Evolutionary conservation across 2,329 filamentous ascomycete genomes (phyloP).

Genomic region (Paecilomyces formosus): DNA sequence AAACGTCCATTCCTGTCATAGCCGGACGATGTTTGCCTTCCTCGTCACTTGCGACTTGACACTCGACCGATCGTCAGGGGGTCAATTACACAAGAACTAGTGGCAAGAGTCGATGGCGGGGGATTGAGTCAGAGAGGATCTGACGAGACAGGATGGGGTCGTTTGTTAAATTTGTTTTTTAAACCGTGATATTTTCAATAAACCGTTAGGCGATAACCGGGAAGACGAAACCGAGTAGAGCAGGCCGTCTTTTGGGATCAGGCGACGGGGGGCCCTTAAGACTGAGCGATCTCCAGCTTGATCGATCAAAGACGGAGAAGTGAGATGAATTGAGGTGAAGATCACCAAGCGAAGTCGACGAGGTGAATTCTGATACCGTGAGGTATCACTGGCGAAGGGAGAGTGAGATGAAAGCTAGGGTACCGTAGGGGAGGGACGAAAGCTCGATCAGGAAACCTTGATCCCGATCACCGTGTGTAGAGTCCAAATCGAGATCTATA

Average conservation of each 20-base stretch:
- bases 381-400: background rate
- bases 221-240: conserved; percentile 22
- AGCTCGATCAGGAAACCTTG: conserved; percentile 2
- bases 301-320: conserved; percentile 2
- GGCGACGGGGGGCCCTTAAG: conserved; percentile 25
- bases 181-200: conserved; percentile 16
- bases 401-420: background rate
- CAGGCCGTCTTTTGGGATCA: conserved; percentile 21
- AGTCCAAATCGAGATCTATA: conserved; percentile 14
- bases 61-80: conserved; percentile 1
- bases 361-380: conserved; percentile 4
- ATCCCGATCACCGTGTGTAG: conserved; percentile 18
- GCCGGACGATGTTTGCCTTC: conserved; percentile 21
- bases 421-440: conserved; percentile 5
- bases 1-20: conserved; percentile 38
- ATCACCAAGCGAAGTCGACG: background rate
- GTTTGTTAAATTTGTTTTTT: conserved; percentile 4
- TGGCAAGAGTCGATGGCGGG: background rate
- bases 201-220: conserved; percentile 25
- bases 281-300: conserved; percentile 18
- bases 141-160: conserved; percentile 3
- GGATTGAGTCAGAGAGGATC: conserved; percentile 7
- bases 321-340: background rate
- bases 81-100: conserved; percentile 5
- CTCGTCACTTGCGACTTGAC: conserved; percentile 11